A percentile compares a stretch with the other conserved stretches of the same genome.
These are phyloP conservation scores for Aspergillus fijiensis DNA, from an alignment of 2,329 filamentous ascomycete genomes.

Conservation along the genomic window DNA sequence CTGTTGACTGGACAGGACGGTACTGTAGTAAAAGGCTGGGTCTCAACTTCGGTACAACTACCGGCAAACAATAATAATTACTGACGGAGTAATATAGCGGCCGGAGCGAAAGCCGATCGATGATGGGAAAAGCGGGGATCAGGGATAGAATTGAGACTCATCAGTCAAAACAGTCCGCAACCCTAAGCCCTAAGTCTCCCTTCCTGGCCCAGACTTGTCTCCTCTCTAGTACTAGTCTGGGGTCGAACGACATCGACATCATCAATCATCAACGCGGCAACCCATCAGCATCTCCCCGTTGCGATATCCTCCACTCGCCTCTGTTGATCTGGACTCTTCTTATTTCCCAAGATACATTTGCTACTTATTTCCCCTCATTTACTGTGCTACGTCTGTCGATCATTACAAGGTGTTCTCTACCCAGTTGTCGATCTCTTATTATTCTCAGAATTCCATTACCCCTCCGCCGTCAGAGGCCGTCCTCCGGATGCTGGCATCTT, in stretches of 20 bases:
- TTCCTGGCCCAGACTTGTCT: constrained; percentile 14
- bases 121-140: not conserved
- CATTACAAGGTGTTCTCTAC: not conserved
- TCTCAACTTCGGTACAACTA: not conserved
- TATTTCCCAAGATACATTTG: not conserved
- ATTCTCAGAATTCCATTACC: constrained; percentile 8
- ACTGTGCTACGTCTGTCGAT: not conserved
- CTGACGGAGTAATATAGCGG: not conserved
- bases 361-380: not conserved
- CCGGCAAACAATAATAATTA: not conserved
- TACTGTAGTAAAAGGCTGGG: not conserved
- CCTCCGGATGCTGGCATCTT: constrained; percentile 27
- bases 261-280: constrained; percentile 8
- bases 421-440: not conserved
- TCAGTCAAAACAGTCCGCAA: not conserved
- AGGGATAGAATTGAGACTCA: constrained; percentile 7
- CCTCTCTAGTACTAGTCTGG: constrained; percentile 5
- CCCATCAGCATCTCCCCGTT: constrained; percentile 3
- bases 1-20: no score
- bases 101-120: not conserved
- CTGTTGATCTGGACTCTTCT: not conserved
- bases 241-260: constrained; percentile 21
- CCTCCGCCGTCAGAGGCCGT: constrained; percentile 17
- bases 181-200: constrained; percentile 26
- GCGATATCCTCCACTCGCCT: not conserved